A percentile compares a stretch with the other conserved stretches of the same genome.
These are phyloP conservation scores for Theileria sp. DNA, from an alignment of 169 alveolate genomes.

Conservation along the genomic window DNA sequence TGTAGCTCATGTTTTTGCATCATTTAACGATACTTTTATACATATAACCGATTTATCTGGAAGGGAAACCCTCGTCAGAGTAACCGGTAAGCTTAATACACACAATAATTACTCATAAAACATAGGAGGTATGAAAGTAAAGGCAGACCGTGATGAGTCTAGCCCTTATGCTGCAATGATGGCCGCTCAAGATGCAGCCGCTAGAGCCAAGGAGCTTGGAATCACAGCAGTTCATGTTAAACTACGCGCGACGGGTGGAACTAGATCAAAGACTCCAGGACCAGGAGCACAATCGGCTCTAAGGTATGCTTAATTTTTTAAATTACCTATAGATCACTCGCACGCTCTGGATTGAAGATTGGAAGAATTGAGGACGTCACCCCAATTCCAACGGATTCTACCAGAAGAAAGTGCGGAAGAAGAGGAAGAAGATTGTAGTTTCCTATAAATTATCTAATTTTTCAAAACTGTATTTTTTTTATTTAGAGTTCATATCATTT, in stretches of 20 bases:
- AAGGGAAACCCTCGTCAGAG: constrained; percentile 98
- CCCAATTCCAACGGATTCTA: constrained; percentile 99
- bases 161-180: constrained; percentile 99
- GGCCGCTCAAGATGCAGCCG: constrained; percentile 99
- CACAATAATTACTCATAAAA: background rate
- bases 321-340: constrained; percentile 90
- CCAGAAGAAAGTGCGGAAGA: constrained; percentile 98
- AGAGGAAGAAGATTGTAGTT: constrained; percentile 98
- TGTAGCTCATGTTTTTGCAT: constrained; percentile 98
- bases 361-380: constrained; percentile 99
- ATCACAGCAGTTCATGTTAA: constrained; percentile 98
- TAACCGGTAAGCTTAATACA: constrained; percentile 83
- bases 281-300: constrained; percentile 99
- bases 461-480: background rate
- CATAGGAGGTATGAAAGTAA: constrained; percentile 98
- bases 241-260: constrained; percentile 97
- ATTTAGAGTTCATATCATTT: background rate
- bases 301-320: constrained; percentile 38
- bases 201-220: constrained; percentile 94
- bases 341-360: constrained; percentile 97
- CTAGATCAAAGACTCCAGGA: constrained; percentile 97
- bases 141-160: constrained; percentile 99
- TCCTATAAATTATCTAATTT: background rate
- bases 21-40: constrained; percentile 99
- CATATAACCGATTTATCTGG: constrained; percentile 99